Conservation (phyloP, 768 basidiomycete genomes). For the Boletus rubroflammeus region DNA sequence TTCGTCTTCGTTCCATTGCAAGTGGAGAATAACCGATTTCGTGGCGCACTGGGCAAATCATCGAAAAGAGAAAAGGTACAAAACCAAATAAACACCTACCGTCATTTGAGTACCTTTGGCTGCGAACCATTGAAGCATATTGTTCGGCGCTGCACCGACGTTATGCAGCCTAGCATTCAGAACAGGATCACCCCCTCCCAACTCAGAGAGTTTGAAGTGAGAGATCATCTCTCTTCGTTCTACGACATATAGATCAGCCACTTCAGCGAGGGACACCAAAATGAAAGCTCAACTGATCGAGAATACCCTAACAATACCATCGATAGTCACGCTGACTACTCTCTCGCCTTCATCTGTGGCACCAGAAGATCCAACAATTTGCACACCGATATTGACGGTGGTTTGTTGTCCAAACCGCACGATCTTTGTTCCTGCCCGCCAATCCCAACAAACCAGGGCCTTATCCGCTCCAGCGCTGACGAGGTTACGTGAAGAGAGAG, state of each 20-base stretch:
- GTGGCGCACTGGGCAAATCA: conserved; percentile 67
- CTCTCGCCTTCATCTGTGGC: conserved; percentile 61
- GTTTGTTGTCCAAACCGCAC: conserved; percentile 92
- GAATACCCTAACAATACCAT: conserved; percentile 87
- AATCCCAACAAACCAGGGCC: conserved; percentile 83
- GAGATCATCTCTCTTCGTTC: conserved; percentile 84
- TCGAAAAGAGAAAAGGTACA: neutral
- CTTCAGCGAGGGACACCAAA: neutral
- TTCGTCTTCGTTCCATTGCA: conserved; percentile 82
- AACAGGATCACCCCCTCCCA: conserved; percentile 65
- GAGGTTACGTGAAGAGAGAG: conserved; percentile 78
- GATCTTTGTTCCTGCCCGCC: conserved; percentile 84
- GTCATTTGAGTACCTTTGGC: conserved; percentile 90
- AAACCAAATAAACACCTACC: conserved; percentile 39
- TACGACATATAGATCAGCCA: conserved; percentile 20
- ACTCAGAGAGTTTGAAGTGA: conserved; percentile 81
- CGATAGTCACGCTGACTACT: conserved; percentile 88
- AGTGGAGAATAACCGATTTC: conserved; percentile 78
- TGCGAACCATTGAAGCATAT: conserved; percentile 94
- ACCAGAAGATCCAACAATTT: conserved; percentile 58
- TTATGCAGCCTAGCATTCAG: conserved; percentile 67
- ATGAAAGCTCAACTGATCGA: conserved; percentile 67
- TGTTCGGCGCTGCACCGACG: conserved; percentile 78
- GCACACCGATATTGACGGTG: conserved; percentile 87
- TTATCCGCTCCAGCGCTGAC: conserved; percentile 79